Conservation (phyloP, 352 stramenopile species). For the Globisporangium cederbergense region DNA sequence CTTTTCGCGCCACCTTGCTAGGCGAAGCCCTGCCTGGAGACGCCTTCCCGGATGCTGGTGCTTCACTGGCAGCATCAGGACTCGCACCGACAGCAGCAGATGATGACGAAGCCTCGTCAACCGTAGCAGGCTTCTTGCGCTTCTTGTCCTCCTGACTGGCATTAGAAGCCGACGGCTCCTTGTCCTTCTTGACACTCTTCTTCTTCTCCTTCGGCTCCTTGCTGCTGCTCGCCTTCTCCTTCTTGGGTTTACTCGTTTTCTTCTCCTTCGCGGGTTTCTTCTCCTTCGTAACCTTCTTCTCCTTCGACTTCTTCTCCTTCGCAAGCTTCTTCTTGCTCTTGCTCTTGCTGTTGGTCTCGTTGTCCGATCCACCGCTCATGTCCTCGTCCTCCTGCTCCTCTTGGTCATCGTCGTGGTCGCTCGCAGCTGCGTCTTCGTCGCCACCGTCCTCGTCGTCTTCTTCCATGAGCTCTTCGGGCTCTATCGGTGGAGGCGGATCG, state of each 20-base stretch:
- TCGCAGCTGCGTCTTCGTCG: constrained; percentile 24
- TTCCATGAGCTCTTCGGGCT: constrained; percentile 25
- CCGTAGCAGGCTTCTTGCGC: constrained; percentile 17
- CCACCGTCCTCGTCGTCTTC: constrained; percentile 27
- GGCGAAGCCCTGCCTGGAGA: constrained; percentile 15
- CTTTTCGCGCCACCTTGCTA: constrained; percentile 44
- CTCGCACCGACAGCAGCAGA: background rate
- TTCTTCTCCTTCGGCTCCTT: constrained; percentile 40
- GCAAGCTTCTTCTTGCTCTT: constrained; percentile 38
- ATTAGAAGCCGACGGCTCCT: constrained; percentile 7
- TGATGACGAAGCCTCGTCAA: constrained; percentile 3
- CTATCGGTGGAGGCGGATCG: constrained; percentile 48
- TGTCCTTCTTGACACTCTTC: constrained; percentile 23
- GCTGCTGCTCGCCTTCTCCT: constrained; percentile 26
- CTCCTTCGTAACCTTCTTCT: constrained; percentile 22
- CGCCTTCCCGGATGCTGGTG: background rate
- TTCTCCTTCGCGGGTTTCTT: constrained; percentile 21
- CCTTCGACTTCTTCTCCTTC: constrained; percentile 30
- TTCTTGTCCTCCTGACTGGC: constrained; percentile 27
- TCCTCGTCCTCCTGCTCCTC: constrained; percentile 13
- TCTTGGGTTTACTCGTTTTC: constrained; percentile 20
- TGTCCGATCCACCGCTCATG: constrained; percentile 20
- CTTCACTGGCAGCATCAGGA: background rate
- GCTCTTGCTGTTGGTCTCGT: constrained; percentile 20
- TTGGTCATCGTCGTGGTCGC: constrained; percentile 17